These are phyloP conservation scores for Amylocarpus encephaloides DNA, from an alignment of 2,329 filamentous ascomycete species.

Conservation along the genomic window DNA sequence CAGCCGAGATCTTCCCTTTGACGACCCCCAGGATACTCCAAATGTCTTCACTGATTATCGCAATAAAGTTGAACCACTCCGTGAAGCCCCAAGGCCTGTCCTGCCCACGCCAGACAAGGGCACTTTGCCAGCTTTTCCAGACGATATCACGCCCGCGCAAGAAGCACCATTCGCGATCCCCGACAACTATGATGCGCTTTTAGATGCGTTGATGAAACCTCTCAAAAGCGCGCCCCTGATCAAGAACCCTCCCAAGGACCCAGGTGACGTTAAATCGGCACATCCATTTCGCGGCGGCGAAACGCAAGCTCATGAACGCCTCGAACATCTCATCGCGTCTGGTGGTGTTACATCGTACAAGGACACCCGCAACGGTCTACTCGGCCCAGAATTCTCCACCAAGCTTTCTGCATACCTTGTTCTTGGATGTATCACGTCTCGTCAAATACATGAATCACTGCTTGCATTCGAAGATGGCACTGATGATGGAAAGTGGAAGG, in stretches of 20 bases:
- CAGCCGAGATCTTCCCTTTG: conserved; percentile 60
- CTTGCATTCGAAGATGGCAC: conserved; percentile 62
- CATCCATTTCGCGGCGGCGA: conserved; percentile 68
- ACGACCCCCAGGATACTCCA: conserved; percentile 53
- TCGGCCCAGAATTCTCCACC: conserved; percentile 66
- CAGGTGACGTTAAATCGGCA: conserved; percentile 48
- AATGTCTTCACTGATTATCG: conserved; percentile 72
- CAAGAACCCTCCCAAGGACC: conserved; percentile 44
- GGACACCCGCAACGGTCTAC: conserved; percentile 62
- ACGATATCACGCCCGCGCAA: conserved; percentile 45
- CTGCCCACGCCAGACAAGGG: conserved; percentile 46
- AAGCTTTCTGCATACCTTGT: conserved; percentile 70
- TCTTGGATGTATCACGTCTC: conserved; percentile 64
- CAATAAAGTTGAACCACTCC: conserved; percentile 65
- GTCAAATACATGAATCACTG: conserved; percentile 65
- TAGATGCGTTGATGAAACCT: conserved; percentile 51
- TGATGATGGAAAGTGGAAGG: conserved; percentile 14
- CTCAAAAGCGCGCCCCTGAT: conserved; percentile 45
- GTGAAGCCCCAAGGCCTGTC: conserved; percentile 52
- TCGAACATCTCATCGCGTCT: conserved; percentile 53
- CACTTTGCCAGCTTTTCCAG: conserved; percentile 52
- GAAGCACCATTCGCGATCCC: conserved; percentile 58
- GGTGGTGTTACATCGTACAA: conserved; percentile 61
- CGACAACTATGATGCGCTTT: conserved; percentile 44
- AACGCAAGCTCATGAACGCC: conserved; percentile 48